Conservation (phyloP, 768 basidiomycete genomes). For the Suillus paluster region DNA sequence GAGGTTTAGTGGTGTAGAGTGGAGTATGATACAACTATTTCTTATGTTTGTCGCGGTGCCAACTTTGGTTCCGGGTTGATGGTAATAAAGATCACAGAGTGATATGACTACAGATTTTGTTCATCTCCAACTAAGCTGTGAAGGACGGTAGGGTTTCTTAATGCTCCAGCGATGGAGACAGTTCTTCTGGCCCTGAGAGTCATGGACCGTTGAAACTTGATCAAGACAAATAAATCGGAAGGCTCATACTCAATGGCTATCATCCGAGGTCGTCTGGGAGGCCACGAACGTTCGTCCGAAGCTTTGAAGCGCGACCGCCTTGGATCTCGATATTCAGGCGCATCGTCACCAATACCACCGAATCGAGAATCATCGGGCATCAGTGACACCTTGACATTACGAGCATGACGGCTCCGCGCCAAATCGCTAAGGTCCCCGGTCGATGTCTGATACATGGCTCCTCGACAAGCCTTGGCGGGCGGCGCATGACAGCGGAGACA, state of each 20-base stretch:
- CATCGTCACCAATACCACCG: neutral
- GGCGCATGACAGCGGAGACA: neutral
- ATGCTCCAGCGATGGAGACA: neutral
- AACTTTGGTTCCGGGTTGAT: neutral
- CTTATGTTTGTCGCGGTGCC: neutral
- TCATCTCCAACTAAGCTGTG: neutral
- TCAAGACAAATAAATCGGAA: neutral
- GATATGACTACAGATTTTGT: neutral
- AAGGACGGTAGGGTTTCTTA: neutral
- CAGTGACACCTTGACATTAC: neutral
- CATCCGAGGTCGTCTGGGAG: neutral
- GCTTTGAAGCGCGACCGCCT: neutral
- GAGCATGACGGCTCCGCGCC: neutral
- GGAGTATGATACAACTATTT: neutral
- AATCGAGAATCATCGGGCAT: neutral
- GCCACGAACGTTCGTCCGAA: neutral
- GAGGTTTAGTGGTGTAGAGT: neutral
- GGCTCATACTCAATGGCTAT: neutral
- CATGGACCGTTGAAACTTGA: neutral
- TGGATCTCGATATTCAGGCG: neutral
- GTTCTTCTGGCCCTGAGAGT: neutral
- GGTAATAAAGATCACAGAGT: neutral
- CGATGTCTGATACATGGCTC: neutral
- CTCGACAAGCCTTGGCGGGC: neutral
- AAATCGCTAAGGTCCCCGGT: too few relatives aligned